Evolutionary conservation across 768 basidiomycete genomes (phyloP).

Genomic region (Austroboletus eburneus): DNA sequence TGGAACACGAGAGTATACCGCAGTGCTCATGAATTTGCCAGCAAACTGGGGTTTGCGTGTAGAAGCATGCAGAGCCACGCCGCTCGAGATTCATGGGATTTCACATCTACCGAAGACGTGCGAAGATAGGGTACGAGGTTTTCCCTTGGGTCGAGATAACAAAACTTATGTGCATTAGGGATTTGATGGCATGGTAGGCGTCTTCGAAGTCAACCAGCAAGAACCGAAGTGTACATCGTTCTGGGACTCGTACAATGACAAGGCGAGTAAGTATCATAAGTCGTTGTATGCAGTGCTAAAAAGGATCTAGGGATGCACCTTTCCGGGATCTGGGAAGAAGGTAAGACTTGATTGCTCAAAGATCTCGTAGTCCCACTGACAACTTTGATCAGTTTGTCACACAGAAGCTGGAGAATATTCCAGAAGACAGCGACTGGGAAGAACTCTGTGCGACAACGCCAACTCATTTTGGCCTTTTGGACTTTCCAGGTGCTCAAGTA

Average conservation of each 20-base stretch:
- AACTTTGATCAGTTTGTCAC: constrained; percentile 19
- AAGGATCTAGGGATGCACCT: constrained; percentile 18
- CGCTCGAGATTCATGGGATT: constrained; percentile 23
- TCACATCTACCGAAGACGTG: constrained; percentile 15
- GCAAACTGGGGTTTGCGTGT: constrained; percentile 14
- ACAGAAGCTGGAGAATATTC: constrained; percentile 26
- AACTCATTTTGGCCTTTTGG: constrained; percentile 13
- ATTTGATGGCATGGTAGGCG: constrained; percentile 19
- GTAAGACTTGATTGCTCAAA: constrained; percentile 1
- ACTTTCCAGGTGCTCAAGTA: constrained; percentile 20
- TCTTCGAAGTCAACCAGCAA: constrained; percentile 22
- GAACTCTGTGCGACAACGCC: constrained; percentile 35
- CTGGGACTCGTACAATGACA: constrained; percentile 26
- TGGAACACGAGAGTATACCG: constrained; percentile 28
- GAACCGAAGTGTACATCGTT: constrained; percentile 26
- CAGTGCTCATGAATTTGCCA: constrained; percentile 28
- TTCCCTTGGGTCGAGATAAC: not conserved
- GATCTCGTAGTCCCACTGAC: not conserved
- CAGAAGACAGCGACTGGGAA: constrained; percentile 23
- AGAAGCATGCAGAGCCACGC: constrained; percentile 22
- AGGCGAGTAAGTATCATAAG: constrained; percentile 8
- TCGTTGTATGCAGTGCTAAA: not conserved
- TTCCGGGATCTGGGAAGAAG: constrained; percentile 19
- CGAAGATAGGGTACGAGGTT: constrained; percentile 14
- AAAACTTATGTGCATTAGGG: constrained; percentile 3